phyloP scores from a whole-genome alignment of 176 grass and related monocot genomes.

The Saccharum officinarum region DNA sequence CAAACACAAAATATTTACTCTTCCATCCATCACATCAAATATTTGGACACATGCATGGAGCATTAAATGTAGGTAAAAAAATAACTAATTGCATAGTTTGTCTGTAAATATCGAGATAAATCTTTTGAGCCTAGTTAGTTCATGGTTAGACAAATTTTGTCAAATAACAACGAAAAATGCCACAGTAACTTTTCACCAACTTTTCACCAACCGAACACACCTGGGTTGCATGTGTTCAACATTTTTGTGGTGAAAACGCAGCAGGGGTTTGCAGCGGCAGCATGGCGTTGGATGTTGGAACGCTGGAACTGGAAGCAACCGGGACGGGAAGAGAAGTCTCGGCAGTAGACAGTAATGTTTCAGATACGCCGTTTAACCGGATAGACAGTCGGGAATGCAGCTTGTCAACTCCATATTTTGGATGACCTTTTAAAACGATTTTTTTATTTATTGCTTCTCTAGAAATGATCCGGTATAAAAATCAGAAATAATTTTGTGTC shows the following conservation, averaged over 20 bases:
- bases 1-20: too few species aligned
- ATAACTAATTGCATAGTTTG: too few species aligned
- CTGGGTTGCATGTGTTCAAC: not conserved
- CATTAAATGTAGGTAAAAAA: too few species aligned
- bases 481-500: not conserved
- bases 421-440: not conserved
- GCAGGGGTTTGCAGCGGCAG: not conserved
- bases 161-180: too few species aligned
- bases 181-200: too few species aligned
- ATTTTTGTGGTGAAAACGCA: constrained; percentile 41
- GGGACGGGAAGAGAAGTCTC: not conserved
- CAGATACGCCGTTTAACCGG: not conserved
- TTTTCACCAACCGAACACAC: too few species aligned
- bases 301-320: not conserved
- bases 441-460: not conserved
- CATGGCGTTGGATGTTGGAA: not conserved
- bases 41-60: too few species aligned
- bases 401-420: not conserved
- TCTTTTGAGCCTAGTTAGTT: too few species aligned
- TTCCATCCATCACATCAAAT: too few species aligned
- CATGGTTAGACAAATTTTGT: too few species aligned
- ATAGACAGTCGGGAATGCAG: not conserved
- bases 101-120: too few species aligned
- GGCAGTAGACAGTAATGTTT: not conserved
- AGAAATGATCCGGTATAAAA: not conserved